phyloP scores from a whole-genome alignment of 2,329 filamentous ascomycete genomes.

The Claviceps monticola region DNA sequence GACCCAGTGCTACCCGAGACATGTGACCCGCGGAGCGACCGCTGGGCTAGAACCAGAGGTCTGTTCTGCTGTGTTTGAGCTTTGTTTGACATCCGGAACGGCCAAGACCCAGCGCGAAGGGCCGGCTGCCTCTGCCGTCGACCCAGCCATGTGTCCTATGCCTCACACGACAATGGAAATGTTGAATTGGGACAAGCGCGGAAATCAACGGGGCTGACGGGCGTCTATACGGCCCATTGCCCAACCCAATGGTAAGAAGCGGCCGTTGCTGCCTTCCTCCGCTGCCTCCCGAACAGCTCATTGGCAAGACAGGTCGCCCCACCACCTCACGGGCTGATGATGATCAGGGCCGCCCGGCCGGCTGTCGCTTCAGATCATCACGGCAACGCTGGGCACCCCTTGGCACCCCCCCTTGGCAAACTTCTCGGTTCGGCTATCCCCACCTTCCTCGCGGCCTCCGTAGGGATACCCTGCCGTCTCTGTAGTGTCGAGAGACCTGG shows the following conservation, averaged over 20 bases:
- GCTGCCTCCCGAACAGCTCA: neutral
- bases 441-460: neutral
- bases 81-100: too few relatives aligned
- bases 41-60: neutral
- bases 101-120: neutral
- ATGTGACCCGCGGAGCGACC: neutral
- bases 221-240: neutral
- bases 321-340: too few relatives aligned
- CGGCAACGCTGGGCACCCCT: neutral
- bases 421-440: neutral
- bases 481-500: neutral
- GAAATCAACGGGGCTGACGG: neutral
- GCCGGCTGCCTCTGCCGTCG: neutral
- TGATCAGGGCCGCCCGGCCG: neutral
- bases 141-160: too few relatives aligned
- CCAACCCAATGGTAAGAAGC: neutral
- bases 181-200: too few relatives aligned
- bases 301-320: neutral
- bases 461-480: neutral
- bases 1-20: neutral
- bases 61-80: too few relatives aligned
- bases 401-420: too few relatives aligned
- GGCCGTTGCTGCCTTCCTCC: neutral
- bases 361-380: neutral
- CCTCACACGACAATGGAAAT: too few relatives aligned